Base-by-base conservation (phyloP, 2,329 filamentous ascomycete genomes). In the Colletotrichum gloeosporioides region DNA sequence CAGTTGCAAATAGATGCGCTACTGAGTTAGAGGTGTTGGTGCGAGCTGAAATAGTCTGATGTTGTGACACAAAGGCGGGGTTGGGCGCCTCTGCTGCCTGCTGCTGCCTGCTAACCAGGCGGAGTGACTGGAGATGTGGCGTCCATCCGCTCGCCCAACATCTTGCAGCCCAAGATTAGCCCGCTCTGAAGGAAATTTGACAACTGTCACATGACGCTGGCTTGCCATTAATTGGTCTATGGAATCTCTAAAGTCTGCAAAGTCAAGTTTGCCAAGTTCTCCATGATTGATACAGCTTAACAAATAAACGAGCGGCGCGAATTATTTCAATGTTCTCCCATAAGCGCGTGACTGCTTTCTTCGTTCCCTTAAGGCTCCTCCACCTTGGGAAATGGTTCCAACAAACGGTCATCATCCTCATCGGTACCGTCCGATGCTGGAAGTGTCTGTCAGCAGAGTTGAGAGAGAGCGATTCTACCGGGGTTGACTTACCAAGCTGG, bases 51-150 rank as follows among this genome's bases (percentile, higher is more conserved):
- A 62, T 62, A 34, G 18, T 62, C 59, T 22, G 32, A 62, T 15
- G 32, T 36, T 36, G 25, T 63, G 6, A 8, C 25, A 65, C 68
- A 75, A 55, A 71, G 44, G 73, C 73, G 69, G 73, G 73, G 73
- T 75, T 63, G 44, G 61, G 31, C 16, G 61, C 73, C 69, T 72
- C 3, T 34, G 44, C 29, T 72, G 62, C 73, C 62, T 75, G 36
- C 15, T 55, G 68, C 32, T 72, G 61, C 61, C 36, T 71, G 36
- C 18, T 8, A 6, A 44, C 16, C 0, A 9, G 39, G 27, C 64
- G 27, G 36, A 31, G 64, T 34, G 4, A 32, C 15, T n/a, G 10
- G 16, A 31, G 16, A 12, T 12, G 39, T 49, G 18, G 39, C 25
- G 57, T 31, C 57, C 34, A 32, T 62, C 4, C 31, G 59, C 31